Conservation (phyloP, 2,329 filamentous ascomycete genomes). For the Colletotrichum sp. region DNA sequence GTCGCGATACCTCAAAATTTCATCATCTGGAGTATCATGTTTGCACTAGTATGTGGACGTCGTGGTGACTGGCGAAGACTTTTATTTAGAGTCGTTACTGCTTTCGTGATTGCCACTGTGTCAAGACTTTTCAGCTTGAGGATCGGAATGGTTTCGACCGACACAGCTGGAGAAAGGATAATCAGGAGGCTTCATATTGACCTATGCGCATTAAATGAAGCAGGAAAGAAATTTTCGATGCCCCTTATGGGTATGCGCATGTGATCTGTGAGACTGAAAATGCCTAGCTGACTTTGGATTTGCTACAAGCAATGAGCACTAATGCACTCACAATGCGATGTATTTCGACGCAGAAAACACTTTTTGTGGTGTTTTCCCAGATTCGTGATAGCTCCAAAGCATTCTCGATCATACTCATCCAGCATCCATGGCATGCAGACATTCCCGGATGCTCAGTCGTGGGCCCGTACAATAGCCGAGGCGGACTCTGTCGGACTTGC, state of each 20-base stretch:
- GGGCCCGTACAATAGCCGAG: neutral
- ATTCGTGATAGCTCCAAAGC: neutral
- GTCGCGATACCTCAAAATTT: neutral
- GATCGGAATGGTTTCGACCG: neutral
- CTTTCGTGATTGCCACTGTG: neutral
- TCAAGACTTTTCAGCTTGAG: neutral
- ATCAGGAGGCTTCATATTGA: neutral
- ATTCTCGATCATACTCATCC: neutral
- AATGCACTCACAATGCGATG: neutral
- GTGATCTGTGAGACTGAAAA: neutral
- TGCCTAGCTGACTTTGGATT: neutral
- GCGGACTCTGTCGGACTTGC: neutral
- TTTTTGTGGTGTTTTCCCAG: neutral
- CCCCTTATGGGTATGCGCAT: neutral
- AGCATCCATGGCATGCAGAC: neutral
- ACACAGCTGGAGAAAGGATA: neutral
- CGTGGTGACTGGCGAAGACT: neutral
- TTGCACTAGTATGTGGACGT: neutral
- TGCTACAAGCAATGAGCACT: neutral
- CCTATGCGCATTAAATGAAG: neutral
- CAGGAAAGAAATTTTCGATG: neutral
- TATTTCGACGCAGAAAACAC: neutral
- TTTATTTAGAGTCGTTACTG: neutral
- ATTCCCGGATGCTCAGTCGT: neutral
- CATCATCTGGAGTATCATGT: neutral